Evolutionary conservation across 495 filamentous ascomycete species (phyloP), one percentile per base, ranked within the genome.

Genomic region (Articulospora tetracladia): DNA sequence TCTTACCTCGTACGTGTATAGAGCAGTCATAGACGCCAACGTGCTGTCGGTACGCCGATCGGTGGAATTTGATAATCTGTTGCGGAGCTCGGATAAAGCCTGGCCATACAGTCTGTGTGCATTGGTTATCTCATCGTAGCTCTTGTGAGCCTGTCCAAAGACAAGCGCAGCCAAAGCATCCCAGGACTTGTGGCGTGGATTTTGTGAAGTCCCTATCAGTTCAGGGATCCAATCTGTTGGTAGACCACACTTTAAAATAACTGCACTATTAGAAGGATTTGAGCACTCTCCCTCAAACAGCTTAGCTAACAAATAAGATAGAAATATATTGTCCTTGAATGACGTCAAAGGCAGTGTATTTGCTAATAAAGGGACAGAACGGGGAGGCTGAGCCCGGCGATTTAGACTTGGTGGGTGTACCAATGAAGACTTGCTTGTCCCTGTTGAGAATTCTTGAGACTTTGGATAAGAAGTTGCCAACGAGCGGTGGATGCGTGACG

Each of bases 1-100:
- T 20, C 36, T 47, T 47, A 57, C 54, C 54, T 57, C 34, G 46
- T 57, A 47, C 24, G 46, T 44, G 22, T 47, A 57, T 13, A 57
- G 36, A 6, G 54, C 30, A 26, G 54, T 57, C 4, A 57, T 24
- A 10, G 54, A 44, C 27, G 54, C 54, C 24, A 57, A 17, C 26
- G 24, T 57, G 22, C 49, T 52, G 25, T 52, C 19, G 46, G 8
- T 3, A 47, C 7, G 4, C 22, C 54, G 36, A 23, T 47, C 46
- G 20, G 17, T 26, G 39, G n/a, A 22, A 22, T 27, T 28, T 27
- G 17, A 57, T 3, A 57, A 26, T 32, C 11, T 4, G 15, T 15
- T 47, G 10, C 32, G 36, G 3, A 57, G 20, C 17, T 57, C 54
- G 17, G 32, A 19, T 22, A 57, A 28, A 44, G 54, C 54, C 22